Conservation (phyloP, 208 protist genomes). For the Leishmania major region DNA sequence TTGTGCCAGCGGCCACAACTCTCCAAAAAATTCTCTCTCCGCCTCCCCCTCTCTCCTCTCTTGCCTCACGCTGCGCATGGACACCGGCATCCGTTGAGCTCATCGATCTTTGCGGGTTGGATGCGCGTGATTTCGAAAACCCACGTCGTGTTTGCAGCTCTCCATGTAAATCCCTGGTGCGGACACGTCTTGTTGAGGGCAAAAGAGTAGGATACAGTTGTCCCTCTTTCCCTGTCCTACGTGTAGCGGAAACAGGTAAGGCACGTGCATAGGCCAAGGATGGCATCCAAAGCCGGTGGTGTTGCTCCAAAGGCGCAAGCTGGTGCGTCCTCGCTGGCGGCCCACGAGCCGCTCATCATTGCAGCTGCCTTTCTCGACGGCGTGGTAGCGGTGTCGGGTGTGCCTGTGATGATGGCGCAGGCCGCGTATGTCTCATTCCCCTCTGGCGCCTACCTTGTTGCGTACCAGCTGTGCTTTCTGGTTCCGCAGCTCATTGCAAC, state of each 20-base stretch:
- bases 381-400: constrained; percentile 31
- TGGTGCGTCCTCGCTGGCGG: background rate
- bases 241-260: too few species aligned
- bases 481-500: constrained; percentile 62
- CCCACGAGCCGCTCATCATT: constrained; percentile 13
- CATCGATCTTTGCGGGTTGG: background rate
- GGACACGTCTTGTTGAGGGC: background rate
- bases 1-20: background rate
- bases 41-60: background rate
- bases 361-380: constrained; percentile 37
- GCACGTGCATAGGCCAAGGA: background rate
- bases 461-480: constrained; percentile 62
- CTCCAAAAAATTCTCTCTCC: background rate
- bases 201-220: background rate
- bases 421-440: constrained; percentile 37
- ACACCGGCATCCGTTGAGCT: background rate
- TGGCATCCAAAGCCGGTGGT: background rate
- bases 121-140: background rate
- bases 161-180: background rate
- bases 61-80: background rate
- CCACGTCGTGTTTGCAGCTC: background rate
- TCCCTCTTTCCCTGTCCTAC: background rate
- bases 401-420: constrained; percentile 42
- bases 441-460: constrained; percentile 23
- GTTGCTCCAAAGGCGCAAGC: background rate